Evolutionary conservation across 1,139 yeast genomes (phyloP).

Genomic region (Kodamaea plutei): DNA sequence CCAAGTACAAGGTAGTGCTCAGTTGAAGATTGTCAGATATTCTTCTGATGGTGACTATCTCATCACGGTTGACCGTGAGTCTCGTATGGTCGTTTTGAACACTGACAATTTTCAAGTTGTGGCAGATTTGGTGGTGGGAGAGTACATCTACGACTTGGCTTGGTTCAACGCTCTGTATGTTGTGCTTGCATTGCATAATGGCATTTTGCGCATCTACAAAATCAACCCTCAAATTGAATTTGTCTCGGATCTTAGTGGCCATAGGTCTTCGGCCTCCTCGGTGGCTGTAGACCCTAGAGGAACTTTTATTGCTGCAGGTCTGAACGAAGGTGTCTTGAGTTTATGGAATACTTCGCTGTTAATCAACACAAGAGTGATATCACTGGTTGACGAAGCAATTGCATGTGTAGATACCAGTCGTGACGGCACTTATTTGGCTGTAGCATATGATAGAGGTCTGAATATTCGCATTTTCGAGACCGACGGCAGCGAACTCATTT

Average conservation of each 20-base stretch:
- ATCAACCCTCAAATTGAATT: constrained; percentile 3
- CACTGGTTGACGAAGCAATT: constrained; percentile 49
- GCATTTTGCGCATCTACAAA: constrained; percentile 27
- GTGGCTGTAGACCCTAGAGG: constrained; percentile 60
- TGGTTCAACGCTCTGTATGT: constrained; percentile 29
- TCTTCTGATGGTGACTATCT: constrained; percentile 53
- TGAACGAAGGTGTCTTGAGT: constrained; percentile 69
- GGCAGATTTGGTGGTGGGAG: constrained; percentile 19
- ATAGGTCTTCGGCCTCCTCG: constrained; percentile 51
- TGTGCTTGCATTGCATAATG: constrained; percentile 37
- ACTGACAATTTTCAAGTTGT: constrained; percentile 26
- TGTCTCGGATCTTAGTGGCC: constrained; percentile 32
- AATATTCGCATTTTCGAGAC: constrained; percentile 38
- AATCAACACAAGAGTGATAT: constrained; percentile 40
- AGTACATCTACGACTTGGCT: constrained; percentile 31
- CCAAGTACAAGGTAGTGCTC: constrained; percentile 12
- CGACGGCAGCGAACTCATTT: constrained; percentile 25
- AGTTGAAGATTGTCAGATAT: constrained; percentile 38
- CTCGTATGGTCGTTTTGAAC: constrained; percentile 24
- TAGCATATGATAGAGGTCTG: constrained; percentile 41
- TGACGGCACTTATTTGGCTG: constrained; percentile 44
- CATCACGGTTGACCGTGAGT: constrained; percentile 43
- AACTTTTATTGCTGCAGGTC: constrained; percentile 50
- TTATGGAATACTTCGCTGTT: constrained; percentile 52
- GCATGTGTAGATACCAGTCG: constrained; percentile 38